Percentiles rank a stretch among this genome's conserved stretches.
These are phyloP conservation scores for Neoboletus brunneissimus DNA, from an alignment of 768 basidiomycete species.

Conservation along the genomic window DNA sequence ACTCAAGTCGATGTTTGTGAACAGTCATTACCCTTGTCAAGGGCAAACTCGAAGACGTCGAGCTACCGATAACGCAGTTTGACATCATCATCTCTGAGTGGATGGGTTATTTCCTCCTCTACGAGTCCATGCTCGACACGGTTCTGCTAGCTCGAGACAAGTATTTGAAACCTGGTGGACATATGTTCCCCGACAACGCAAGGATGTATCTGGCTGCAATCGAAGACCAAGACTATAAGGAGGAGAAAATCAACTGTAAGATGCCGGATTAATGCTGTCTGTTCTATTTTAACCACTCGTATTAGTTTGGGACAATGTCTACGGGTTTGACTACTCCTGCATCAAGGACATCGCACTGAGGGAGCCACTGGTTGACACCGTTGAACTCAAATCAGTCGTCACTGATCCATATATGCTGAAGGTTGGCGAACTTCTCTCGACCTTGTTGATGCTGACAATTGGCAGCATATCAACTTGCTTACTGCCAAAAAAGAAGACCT, in stretches of 20 bases:
- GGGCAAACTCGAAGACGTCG: slow-evolving; percentile 93
- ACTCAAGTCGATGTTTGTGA: slow-evolving; percentile 4
- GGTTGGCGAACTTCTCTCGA: slow-evolving; percentile 39
- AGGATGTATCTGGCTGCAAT: slow-evolving; percentile 93
- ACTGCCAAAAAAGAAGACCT: slow-evolving; percentile 96
- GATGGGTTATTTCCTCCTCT: slow-evolving; percentile 99
- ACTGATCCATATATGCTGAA: slow-evolving; percentile 90
- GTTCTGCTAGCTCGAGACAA: slow-evolving; percentile 95
- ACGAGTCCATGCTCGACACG: slow-evolving; percentile 99
- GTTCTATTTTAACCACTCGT: slow-evolving; percentile 2
- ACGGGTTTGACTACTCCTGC: slow-evolving; percentile 98
- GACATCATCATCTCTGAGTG: slow-evolving; percentile 99
- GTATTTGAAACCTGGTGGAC: slow-evolving; percentile 86
- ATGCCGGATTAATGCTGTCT: not conserved
- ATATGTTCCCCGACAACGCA: slow-evolving; percentile 95
- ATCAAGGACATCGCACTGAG: slow-evolving; percentile 98
- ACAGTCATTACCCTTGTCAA: slow-evolving; percentile 93
- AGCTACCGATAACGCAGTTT: slow-evolving; percentile 85
- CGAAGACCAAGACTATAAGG: slow-evolving; percentile 99
- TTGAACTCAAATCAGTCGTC: slow-evolving; percentile 92
- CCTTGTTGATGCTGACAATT: slow-evolving; percentile 4
- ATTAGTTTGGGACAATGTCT: slow-evolving; percentile 98
- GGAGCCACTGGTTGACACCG: slow-evolving; percentile 98
- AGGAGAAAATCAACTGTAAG: slow-evolving; percentile 97
- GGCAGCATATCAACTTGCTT: slow-evolving; percentile 80